Evolutionary conservation across 805 yeast species (phyloP).

Genomic region (Schizosaccharomyces japonicus): DNA sequence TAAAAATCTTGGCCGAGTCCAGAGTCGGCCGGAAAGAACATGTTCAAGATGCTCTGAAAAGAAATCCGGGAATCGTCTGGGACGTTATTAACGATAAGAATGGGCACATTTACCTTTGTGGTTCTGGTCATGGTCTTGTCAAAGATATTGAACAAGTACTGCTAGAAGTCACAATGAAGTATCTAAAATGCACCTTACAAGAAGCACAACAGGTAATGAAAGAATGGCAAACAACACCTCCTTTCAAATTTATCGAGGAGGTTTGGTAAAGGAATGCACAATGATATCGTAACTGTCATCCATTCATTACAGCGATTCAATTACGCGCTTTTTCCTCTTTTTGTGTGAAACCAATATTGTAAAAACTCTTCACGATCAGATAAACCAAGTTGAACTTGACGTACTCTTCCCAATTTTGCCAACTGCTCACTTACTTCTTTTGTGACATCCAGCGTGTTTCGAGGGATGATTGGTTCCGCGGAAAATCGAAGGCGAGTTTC

Average conservation of each 20-base stretch:
- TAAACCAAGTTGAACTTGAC: background rate
- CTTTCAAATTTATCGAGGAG: background rate
- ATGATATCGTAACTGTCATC: too few species aligned
- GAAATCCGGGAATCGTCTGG: conserved; percentile 12
- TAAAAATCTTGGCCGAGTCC: conserved; percentile 11
- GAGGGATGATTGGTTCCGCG: background rate
- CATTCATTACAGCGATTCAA: too few species aligned
- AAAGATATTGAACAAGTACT: conserved; percentile 9
- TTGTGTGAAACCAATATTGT: too few species aligned
- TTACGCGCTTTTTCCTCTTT: too few species aligned
- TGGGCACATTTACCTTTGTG: conserved; percentile 13
- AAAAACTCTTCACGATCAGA: too few species aligned
- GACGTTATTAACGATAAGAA: conserved; percentile 12
- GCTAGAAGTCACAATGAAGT: conserved; percentile 9
- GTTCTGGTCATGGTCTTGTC: conserved; percentile 13
- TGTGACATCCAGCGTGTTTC: background rate
- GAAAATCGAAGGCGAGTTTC: conserved; percentile 1
- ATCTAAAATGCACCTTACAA: conserved; percentile 5
- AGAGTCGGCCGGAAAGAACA: conserved; percentile 12
- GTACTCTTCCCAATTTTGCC: background rate
- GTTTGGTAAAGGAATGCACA: background rate
- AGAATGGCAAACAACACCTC: conserved; percentile 4
- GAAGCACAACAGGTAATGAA: conserved; percentile 12
- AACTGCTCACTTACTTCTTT: background rate
- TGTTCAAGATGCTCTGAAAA: conserved; percentile 13